Evolutionary conservation across 495 filamentous ascomycete species (phyloP).

Genomic region (Xylaria scruposa): DNA sequence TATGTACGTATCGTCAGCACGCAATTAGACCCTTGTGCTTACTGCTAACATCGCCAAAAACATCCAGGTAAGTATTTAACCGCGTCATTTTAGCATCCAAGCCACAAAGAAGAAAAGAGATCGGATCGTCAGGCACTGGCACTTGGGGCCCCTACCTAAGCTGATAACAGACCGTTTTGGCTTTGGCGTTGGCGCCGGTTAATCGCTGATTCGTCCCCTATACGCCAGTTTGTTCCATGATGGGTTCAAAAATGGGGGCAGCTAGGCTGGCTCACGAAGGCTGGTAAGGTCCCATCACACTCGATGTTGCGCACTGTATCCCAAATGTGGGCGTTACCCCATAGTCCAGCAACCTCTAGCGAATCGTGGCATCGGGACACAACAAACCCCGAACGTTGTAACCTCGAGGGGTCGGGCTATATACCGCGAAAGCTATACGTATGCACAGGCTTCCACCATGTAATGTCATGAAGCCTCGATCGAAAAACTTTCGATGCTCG

Average conservation of each 20-base stretch:
- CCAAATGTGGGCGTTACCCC: background rate
- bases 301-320: constrained; percentile 11
- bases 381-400: background rate
- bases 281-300: background rate
- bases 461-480: background rate
- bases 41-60: background rate
- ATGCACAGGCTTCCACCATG: background rate
- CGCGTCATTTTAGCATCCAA: constrained; percentile 16
- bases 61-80: background rate
- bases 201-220: constrained; percentile 15
- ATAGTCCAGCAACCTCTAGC: constrained; percentile 8
- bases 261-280: background rate
- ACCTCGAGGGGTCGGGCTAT: background rate
- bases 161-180: constrained; percentile 9
- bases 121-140: constrained; percentile 24
- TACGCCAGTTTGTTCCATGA: background rate
- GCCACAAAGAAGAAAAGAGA: constrained; percentile 16
- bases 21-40: background rate
- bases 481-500: background rate
- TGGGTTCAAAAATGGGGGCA: background rate
- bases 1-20: background rate
- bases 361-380: constrained; percentile 8
- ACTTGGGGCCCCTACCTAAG: background rate
- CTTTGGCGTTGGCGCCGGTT: constrained; percentile 6
- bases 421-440: background rate